Percentiles rank a stretch among this genome's conserved stretches.
These are phyloP conservation scores for Aspergillus sp. DNA, from an alignment of 2,329 filamentous ascomycete species.

Conservation along the genomic window DNA sequence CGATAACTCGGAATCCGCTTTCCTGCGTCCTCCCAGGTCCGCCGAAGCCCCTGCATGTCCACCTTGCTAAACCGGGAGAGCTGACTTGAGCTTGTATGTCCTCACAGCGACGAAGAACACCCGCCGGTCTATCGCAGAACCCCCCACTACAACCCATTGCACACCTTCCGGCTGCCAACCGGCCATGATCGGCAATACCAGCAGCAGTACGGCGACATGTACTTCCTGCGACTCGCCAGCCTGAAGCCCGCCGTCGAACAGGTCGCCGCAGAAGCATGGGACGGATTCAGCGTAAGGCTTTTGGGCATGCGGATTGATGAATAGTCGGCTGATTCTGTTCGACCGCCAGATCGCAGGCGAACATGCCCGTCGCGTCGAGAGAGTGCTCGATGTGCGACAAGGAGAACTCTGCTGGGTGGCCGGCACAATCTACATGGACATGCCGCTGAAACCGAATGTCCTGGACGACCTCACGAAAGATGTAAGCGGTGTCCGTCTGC, in stretches of 20 bases:
- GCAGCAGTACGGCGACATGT: constrained; percentile 96
- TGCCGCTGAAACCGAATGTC: constrained; percentile 92
- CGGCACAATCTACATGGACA: constrained; percentile 94
- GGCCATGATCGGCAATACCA: constrained; percentile 61
- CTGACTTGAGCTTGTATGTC: constrained; percentile 2
- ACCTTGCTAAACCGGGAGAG: not conserved
- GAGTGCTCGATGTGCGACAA: constrained; percentile 90
- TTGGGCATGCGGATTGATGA: not conserved
- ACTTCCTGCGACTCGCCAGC: constrained; percentile 81
- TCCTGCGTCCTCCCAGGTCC: constrained; percentile 22
- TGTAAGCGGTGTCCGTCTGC: constrained; percentile 39
- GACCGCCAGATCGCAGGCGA: constrained; percentile 59
- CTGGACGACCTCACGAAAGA: constrained; percentile 91
- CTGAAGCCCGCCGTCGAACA: constrained; percentile 75
- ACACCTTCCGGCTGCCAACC: constrained; percentile 63
- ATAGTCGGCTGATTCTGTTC: not conserved
- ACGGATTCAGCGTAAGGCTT: constrained; percentile 51
- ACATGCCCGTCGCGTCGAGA: constrained; percentile 63
- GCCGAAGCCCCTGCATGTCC: constrained; percentile 5
- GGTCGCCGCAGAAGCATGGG: constrained; percentile 67
- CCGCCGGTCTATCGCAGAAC: constrained; percentile 43
- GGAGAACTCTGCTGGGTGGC: constrained; percentile 92
- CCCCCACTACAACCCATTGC: constrained; percentile 63
- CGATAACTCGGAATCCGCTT: constrained; percentile 11
- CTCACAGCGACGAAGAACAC: constrained; percentile 27